Evolutionary conservation across 129 eudicot genomes (phyloP).

Genomic region (Ambrosia trifida): DNA sequence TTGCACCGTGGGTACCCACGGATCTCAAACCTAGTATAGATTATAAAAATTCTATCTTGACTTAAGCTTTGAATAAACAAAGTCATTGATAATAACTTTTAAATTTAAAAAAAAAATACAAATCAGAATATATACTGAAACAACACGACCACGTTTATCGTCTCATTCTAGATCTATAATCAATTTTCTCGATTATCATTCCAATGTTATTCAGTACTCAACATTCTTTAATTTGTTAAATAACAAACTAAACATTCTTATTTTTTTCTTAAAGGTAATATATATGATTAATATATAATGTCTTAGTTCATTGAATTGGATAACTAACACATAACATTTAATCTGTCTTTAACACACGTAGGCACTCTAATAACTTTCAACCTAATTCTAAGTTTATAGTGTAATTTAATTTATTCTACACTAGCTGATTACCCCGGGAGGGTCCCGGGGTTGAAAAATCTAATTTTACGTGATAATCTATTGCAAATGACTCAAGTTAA

Average conservation of each 20-base stretch:
- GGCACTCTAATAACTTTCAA: not conserved
- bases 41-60: no score
- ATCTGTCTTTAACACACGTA: constrained; percentile 3
- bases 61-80: no score
- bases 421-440: no score
- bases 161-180: constrained; percentile 17
- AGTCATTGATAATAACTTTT: not conserved
- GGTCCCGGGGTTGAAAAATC: no score
- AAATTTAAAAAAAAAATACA: not conserved
- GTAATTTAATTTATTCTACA: no score
- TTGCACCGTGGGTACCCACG: no score
- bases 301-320: constrained; percentile 25
- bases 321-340: constrained; percentile 16
- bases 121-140: not conserved
- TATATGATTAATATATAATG: constrained; percentile 9
- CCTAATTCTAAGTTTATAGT: no score
- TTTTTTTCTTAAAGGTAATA: not conserved
- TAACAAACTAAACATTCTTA: constrained; percentile 28
- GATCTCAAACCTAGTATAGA: no score
- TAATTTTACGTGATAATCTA: no score
- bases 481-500: no score
- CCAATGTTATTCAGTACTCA: constrained; percentile 4
- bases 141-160: constrained; percentile 25
- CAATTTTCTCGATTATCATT: not conserved
- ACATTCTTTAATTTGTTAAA: constrained; percentile 12